Evolutionary conservation across 371 early-diverging fungal species (phyloP), one percentile per base, ranked within the genome.

Genomic region (Capillidium rhysosporum): DNA sequence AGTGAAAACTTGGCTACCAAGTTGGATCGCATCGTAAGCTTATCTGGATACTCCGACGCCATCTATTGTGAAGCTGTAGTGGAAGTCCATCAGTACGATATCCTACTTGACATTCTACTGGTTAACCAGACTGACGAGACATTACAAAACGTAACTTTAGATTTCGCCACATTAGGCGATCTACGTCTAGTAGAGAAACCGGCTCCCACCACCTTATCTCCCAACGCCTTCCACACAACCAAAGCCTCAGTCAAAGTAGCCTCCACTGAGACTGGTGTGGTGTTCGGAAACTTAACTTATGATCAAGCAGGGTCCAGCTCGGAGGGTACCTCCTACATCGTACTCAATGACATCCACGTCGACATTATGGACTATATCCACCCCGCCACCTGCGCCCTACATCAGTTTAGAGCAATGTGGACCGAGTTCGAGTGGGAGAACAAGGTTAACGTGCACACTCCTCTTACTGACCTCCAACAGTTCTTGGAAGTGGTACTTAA

Each of bases 371-470:
- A 97, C 64, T 95, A 94, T 63, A 92, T 97, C 67, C 86, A 89
- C 56, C 91, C 95, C 21, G 88, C 89, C 29, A 68, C 66, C 53
- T 92, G 92, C 71, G 82, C 77, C 26, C 89, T 92, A 61, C 83
- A 84, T 40, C 86, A 80, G 76, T 97, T 97, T 85, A 79, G 92
- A 49, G 67, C 77, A 58, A 92, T 91, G 91, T 97, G 98, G 98
- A 84, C 84, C 52, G 93, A 93, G 67, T 95, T 95, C 69, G 97
- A 97, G 69, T 97, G 98, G 98, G 98, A 97, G 66, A 97, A 97
- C 76, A 94, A 94, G 76, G 89, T 97, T 60, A 88, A 86, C 56
- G 91, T 94, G 49, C 84, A 83, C 24, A 39, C 23, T 8, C 5
- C 9, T 7, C 26, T 48, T 56, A 85, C 83, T 40, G 86, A 91